A percentile compares a stretch with the other conserved stretches of the same genome.
Conservation (phyloP, 1,284 basidiomycete species). For the Ceratobasidium sp. region DNA sequence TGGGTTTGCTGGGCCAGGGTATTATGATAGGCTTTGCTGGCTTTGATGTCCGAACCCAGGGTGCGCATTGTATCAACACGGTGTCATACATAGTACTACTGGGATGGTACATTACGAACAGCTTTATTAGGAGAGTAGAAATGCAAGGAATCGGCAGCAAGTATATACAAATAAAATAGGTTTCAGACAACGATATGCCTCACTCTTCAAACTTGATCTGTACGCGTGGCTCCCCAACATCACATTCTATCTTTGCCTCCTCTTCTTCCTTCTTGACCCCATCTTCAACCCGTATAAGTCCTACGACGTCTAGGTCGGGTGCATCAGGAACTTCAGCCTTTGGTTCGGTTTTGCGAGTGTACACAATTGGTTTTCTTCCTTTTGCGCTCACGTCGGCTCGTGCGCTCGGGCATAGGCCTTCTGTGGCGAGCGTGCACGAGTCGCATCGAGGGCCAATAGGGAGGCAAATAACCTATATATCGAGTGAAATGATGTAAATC, state of each 20-base stretch:
- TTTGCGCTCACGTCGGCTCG: constrained; percentile 52
- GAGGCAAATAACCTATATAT: constrained; percentile 76
- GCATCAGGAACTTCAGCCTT: constrained; percentile 9
- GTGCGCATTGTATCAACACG: not conserved
- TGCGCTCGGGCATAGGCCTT: constrained; percentile 73
- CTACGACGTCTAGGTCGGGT: constrained; percentile 4
- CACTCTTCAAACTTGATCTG: constrained; percentile 34
- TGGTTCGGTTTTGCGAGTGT: constrained; percentile 40
- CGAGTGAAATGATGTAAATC: constrained; percentile 19
- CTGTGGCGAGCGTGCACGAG: constrained; percentile 70
- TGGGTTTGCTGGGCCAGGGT: not conserved
- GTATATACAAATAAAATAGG: constrained; percentile 41
- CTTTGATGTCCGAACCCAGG: not conserved
- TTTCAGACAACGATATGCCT: not conserved
- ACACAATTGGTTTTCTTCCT: constrained; percentile 48
- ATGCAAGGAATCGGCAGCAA: not conserved
- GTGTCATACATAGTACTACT: not conserved
- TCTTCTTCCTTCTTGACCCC: constrained; percentile 24
- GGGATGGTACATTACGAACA: no score
- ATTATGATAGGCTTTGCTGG: not conserved
- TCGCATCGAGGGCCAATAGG: constrained; percentile 88
- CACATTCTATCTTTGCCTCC: constrained; percentile 3
- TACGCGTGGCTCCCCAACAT: constrained; percentile 25
- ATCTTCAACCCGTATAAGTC: constrained; percentile 12
- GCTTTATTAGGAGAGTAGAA: not conserved